Evolutionary conservation across 371 early-diverging fungal species (phyloP), one percentile per base, ranked within the genome.

Genomic region (Mortierella sp.): DNA sequence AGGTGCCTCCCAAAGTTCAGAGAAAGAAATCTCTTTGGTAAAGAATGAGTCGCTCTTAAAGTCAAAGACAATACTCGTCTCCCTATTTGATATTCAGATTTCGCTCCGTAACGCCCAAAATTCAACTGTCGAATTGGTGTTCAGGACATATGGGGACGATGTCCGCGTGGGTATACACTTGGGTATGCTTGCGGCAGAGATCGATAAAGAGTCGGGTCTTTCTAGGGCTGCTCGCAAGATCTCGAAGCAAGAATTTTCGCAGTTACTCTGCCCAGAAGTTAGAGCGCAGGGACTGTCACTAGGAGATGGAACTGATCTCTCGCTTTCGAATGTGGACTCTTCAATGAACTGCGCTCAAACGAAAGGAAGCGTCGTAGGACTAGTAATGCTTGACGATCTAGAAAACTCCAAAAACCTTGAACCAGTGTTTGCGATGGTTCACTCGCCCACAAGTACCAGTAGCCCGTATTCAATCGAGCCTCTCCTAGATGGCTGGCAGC

Each of bases 11-110:
- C 36, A 5, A 36, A 21, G 24, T 22, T 16, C 55, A 10, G n/a
- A 41, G 24, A 53, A 58, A 24, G 50, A 9, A 21, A 8, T 22
- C 22, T 43, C 33, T 19, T 24, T 21, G 40, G 45, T 16, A 0
- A 52, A 36, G 2, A 19, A 36, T 43, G 43, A 9, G 10, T 11
- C 33, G 22, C n/a, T 63, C 15, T 24, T 32, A 2, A 45, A 47
- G 3, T 65, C 69, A 9, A 79, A 36, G 19, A 45, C 81, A 9
- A 65, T 80, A 38, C 36, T 75, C 2, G 69, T 80, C 10, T 76
- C 81, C 0, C 33, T 80, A 15, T 80, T 68, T 24, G 74, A 75
- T 32, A 71, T 63, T 7, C 72, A 72, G 36, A 75, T 80, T n/a
- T 62, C 72, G 2, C 33, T 80, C 9, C 24, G 38, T 40, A 38